Evolutionary conservation across 2,329 filamentous ascomycete species (phyloP).

Genomic region (Aspergillus vadensis): DNA sequence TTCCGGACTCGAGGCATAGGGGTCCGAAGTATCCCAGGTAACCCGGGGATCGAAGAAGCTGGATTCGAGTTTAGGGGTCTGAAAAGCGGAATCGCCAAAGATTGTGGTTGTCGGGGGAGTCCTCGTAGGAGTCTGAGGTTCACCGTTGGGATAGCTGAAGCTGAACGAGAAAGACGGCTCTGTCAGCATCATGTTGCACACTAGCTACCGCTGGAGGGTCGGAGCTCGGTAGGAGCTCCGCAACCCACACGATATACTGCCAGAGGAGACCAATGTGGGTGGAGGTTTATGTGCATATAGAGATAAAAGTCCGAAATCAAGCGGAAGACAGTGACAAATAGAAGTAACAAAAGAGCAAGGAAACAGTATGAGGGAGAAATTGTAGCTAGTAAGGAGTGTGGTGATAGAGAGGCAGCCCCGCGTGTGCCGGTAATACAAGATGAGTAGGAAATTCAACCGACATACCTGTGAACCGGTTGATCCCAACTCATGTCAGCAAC

Average conservation of each 20-base stretch:
- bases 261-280: not conserved
- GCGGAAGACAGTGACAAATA: not conserved
- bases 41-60: conserved; percentile 50
- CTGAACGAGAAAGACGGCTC: conserved; percentile 38
- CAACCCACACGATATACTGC: conserved; percentile 8
- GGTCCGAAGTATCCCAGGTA: conserved; percentile 51
- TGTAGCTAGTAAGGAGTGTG: not conserved
- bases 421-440: conserved; percentile 11
- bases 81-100: conserved; percentile 44
- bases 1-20: conserved; percentile 50
- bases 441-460: conserved; percentile 13
- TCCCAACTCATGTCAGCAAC: conserved; percentile 52
- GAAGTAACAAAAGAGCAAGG: not conserved
- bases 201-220: conserved; percentile 8
- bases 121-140: conserved; percentile 51
- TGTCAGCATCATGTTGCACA: conserved; percentile 36
- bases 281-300: not conserved
- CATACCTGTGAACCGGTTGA: conserved; percentile 50
- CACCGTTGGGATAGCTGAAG: conserved; percentile 50
- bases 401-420: conserved; percentile 14
- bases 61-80: conserved; percentile 50
- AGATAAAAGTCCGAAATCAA: not conserved
- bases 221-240: conserved; percentile 16
- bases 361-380: not conserved
- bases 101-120: conserved; percentile 42